Percentiles rank a stretch among this genome's conserved stretches.
These are phyloP conservation scores for Sclerotinia spermophila DNA, from an alignment of 2,329 filamentous ascomycete genomes.

Conservation along the genomic window DNA sequence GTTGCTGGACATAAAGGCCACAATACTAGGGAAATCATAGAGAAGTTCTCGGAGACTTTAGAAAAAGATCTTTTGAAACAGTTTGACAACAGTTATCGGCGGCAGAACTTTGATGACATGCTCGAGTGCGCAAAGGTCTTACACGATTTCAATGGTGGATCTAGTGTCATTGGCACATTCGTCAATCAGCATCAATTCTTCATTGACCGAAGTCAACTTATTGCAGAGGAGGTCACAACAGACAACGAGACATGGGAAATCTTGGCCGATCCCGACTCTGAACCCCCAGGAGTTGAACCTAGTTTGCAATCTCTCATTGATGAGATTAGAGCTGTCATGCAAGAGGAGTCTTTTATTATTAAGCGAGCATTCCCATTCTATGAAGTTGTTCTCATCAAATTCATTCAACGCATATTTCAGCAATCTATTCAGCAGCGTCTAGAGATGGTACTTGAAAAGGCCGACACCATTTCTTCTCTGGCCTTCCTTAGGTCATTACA, in stretches of 20 bases:
- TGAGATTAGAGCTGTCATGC: slow-evolving; percentile 91
- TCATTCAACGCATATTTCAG: slow-evolving; percentile 93
- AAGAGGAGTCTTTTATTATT: slow-evolving; percentile 96
- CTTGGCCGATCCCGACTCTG: slow-evolving; percentile 88
- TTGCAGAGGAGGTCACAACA: slow-evolving; percentile 61
- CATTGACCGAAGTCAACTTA: slow-evolving; percentile 89
- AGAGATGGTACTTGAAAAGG: slow-evolving; percentile 94
- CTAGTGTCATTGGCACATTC: slow-evolving; percentile 91
- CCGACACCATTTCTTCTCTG: slow-evolving; percentile 83
- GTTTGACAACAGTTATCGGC: slow-evolving; percentile 94
- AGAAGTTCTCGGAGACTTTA: slow-evolving; percentile 93
- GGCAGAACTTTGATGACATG: slow-evolving; percentile 97
- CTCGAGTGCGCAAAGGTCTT: slow-evolving; percentile 92
- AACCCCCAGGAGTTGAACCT: slow-evolving; percentile 86
- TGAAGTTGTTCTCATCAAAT: slow-evolving; percentile 88
- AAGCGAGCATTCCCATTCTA: slow-evolving; percentile 95
- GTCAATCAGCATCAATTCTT: slow-evolving; percentile 99
- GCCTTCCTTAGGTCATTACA: slow-evolving; percentile 90
- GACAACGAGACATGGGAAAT: slow-evolving; percentile 75
- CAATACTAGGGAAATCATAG: slow-evolving; percentile 82
- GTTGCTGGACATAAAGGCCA: slow-evolving; percentile 44
- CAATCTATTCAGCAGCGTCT: slow-evolving; percentile 95
- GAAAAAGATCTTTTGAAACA: slow-evolving; percentile 94
- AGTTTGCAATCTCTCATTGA: slow-evolving; percentile 89
- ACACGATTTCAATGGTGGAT: slow-evolving; percentile 91